Percentiles rank a stretch among this genome's conserved stretches.
These are phyloP conservation scores for Thelephora ganbajun DNA, from an alignment of 768 basidiomycete species.

Conservation along the genomic window DNA sequence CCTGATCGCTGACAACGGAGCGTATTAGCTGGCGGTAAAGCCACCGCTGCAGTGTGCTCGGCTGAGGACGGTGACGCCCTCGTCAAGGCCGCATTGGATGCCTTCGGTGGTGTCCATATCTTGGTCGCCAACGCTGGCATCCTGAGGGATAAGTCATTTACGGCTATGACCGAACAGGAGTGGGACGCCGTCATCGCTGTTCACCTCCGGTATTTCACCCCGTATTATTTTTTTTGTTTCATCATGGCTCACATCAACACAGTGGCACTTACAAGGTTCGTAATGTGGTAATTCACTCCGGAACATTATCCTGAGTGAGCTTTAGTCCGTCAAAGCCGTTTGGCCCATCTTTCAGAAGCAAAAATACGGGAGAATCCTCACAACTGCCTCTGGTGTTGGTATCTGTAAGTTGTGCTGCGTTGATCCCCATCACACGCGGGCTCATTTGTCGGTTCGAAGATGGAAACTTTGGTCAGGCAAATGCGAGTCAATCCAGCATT, in stretches of 20 bases:
- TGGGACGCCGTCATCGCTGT: conserved; percentile 90
- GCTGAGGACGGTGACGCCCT: conserved; percentile 87
- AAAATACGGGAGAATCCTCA: conserved; percentile 90
- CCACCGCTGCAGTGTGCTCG: conserved; percentile 67
- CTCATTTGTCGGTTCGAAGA: conserved; percentile 29
- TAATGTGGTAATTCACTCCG: background rate
- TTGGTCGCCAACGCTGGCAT: conserved; percentile 92
- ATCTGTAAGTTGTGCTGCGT: conserved; percentile 49
- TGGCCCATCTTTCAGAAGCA: conserved; percentile 98
- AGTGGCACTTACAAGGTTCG: conserved; percentile 79
- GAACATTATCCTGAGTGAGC: background rate
- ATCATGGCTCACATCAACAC: background rate
- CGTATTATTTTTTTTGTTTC: no score
- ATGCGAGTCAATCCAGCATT: conserved; percentile 29
- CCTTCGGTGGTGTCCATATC: conserved; percentile 79
- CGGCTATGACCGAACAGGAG: conserved; percentile 77
- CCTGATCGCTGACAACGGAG: background rate
- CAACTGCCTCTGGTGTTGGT: conserved; percentile 86
- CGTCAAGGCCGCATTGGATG: conserved; percentile 73
- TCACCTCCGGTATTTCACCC: conserved; percentile 53
- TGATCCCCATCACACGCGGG: background rate
- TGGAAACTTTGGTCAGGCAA: conserved; percentile 92
- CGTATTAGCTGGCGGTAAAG: conserved; percentile 72
- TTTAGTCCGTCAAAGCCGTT: conserved; percentile 78
- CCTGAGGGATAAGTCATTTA: conserved; percentile 85